phyloP scores from a whole-genome alignment of 768 basidiomycete genomes.

The Tephrocybe sp. region DNA sequence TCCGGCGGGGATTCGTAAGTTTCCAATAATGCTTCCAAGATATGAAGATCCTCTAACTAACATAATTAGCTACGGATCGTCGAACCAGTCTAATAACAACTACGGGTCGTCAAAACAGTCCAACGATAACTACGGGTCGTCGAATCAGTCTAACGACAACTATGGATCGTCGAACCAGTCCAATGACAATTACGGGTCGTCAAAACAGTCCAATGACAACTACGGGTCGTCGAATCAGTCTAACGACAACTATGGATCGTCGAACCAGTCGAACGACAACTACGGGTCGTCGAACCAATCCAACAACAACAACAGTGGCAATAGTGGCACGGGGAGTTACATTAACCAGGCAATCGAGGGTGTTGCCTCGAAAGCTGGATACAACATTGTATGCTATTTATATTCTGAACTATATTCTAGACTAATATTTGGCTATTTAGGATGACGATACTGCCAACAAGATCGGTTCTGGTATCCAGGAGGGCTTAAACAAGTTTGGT shows the following conservation, averaged over 20 bases:
- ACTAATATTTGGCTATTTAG: constrained; percentile 19
- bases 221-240: constrained; percentile 22
- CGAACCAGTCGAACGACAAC: constrained; percentile 14
- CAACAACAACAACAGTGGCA: constrained; percentile 18
- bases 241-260: too few species aligned
- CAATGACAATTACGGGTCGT: constrained; percentile 21
- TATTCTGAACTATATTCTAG: not conserved
- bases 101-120: constrained; percentile 22
- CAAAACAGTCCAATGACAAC: constrained; percentile 13
- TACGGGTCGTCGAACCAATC: too few species aligned
- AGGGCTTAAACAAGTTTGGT: constrained; percentile 37
- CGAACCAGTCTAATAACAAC: constrained; percentile 9
- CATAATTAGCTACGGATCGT: constrained; percentile 26
- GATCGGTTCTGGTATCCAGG: constrained; percentile 36
- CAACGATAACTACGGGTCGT: constrained; percentile 20
- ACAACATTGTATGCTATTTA: constrained; percentile 39
- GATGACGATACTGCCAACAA: constrained; percentile 35
- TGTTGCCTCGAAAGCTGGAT: constrained; percentile 41
- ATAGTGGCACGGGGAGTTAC: constrained; percentile 24
- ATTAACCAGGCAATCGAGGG: constrained; percentile 38
- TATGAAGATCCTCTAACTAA: too few species aligned
- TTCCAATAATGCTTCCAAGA: too few species aligned
- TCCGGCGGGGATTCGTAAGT: too few species aligned
- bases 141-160: constrained; percentile 10
- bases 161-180: constrained; percentile 27